Evolutionary conservation across 495 filamentous ascomycete species (phyloP).

Genomic region (Penicillium diatomitis): DNA sequence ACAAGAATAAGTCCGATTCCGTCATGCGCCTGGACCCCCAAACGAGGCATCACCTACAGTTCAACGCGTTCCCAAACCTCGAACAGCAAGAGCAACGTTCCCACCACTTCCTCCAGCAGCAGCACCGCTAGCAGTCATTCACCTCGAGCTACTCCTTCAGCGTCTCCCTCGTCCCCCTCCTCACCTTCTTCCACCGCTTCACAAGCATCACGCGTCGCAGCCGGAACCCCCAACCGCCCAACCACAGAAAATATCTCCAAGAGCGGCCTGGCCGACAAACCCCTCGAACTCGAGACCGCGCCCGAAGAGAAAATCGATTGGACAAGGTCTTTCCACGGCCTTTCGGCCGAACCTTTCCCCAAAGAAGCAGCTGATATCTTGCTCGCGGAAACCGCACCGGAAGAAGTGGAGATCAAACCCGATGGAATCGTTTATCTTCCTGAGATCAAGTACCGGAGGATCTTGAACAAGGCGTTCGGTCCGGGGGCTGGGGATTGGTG

Average conservation of each 20-base stretch:
- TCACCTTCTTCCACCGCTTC: not conserved
- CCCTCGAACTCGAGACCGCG: slow-evolving; percentile 34
- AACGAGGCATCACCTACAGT: slow-evolving; percentile 11
- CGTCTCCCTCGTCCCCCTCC: not conserved
- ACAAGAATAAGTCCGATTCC: not conserved
- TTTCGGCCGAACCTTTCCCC: slow-evolving; percentile 65
- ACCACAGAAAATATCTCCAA: slow-evolving; percentile 43
- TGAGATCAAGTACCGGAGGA: slow-evolving; percentile 96
- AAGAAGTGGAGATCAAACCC: slow-evolving; percentile 91
- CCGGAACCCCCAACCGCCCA: slow-evolving; percentile 23
- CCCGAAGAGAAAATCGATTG: slow-evolving; percentile 65
- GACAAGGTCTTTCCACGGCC: slow-evolving; percentile 85
- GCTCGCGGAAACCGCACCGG: slow-evolving; percentile 52
- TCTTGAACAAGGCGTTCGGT: slow-evolving; percentile 85
- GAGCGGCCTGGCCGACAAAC: slow-evolving; percentile 43
- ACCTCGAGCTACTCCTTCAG: slow-evolving; percentile 12
- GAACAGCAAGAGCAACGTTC: slow-evolving; percentile 9
- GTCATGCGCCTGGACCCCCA: slow-evolving; percentile 13
- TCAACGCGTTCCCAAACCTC: slow-evolving; percentile 11
- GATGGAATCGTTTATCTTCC: slow-evolving; percentile 95
- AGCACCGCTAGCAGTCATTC: slow-evolving; percentile 5
- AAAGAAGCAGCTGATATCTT: slow-evolving; percentile 66
- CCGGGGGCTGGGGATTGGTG: slow-evolving; percentile 90
- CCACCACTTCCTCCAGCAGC: not conserved
- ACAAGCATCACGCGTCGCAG: slow-evolving; percentile 15